These are phyloP conservation scores for Acanthamoeba sp. DNA, from an alignment of 208 protist species.

Conservation along the genomic window DNA sequence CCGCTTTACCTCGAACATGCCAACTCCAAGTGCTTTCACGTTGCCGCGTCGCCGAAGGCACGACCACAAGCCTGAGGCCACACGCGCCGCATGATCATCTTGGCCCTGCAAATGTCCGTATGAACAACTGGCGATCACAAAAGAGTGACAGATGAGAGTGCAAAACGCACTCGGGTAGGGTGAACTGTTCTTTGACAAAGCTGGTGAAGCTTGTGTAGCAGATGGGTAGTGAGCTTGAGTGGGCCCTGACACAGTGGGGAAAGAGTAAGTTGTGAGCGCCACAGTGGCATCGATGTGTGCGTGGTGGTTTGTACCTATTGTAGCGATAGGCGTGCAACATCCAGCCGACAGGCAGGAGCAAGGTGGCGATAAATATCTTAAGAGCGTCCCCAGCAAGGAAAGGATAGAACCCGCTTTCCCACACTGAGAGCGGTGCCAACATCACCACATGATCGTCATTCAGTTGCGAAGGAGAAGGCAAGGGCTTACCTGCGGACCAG, in stretches of 20 bases:
- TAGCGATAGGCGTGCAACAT: not conserved
- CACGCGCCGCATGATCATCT: too few species aligned
- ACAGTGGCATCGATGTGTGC: too few species aligned
- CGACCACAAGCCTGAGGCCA: too few species aligned
- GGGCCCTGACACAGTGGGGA: not conserved
- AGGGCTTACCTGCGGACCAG: slow-evolving; percentile 16
- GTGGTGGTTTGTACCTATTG: slow-evolving; percentile 49
- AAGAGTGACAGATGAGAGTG: not conserved
- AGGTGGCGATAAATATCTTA: slow-evolving; percentile 55
- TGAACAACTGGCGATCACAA: too few species aligned
- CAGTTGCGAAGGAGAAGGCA: not conserved
- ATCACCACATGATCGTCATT: too few species aligned
- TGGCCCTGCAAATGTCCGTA: too few species aligned
- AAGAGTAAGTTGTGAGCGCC: too few species aligned
- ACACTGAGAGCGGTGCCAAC: not conserved
- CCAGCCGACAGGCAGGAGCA: slow-evolving; percentile 56
- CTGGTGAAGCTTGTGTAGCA: not conserved
- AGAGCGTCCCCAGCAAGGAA: slow-evolving; percentile 38
- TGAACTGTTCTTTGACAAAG: not conserved
- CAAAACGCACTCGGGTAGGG: not conserved
- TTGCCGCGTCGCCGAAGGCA: too few species aligned
- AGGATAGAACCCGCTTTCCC: slow-evolving; percentile 42
- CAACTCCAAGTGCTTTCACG: too few species aligned
- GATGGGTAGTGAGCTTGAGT: not conserved
- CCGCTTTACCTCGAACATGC: too few species aligned